Evolutionary conservation across 2,329 filamentous ascomycete species (phyloP).

Genomic region (Didymella segeticola): DNA sequence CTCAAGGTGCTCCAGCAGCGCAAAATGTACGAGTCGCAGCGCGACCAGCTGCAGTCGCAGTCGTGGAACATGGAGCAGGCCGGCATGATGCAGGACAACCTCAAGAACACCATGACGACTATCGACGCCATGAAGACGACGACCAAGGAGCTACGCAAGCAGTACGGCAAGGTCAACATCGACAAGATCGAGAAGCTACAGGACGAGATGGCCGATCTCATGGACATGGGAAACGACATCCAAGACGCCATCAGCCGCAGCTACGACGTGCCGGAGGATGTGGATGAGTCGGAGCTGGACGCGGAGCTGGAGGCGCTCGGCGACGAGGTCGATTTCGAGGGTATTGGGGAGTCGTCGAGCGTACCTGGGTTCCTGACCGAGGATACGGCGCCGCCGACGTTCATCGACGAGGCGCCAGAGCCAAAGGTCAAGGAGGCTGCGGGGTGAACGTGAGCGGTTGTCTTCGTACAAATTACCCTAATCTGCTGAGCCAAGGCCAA

Average conservation of each 20-base stretch:
- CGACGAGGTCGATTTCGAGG: conserved; percentile 90
- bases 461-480: no score
- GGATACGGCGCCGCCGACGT: conserved; percentile 79
- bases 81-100: conserved; percentile 97
- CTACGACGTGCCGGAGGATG: conserved; percentile 95
- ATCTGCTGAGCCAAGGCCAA: no score
- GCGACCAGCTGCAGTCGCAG: conserved; percentile 91
- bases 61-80: conserved; percentile 99
- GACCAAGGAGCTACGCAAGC: conserved; percentile 87
- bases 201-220: conserved; percentile 98
- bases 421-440: conserved; percentile 82
- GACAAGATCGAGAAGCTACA: conserved; percentile 98
- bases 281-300: conserved; percentile 95
- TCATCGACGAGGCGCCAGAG: conserved; percentile 89
- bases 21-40: conserved; percentile 92
- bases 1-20: conserved; percentile 92
- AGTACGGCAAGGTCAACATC: conserved; percentile 97
- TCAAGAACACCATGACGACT: conserved; percentile 98
- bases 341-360: conserved; percentile 64
- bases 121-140: conserved; percentile 98
- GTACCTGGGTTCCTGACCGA: conserved; percentile 89
- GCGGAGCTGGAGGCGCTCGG: conserved; percentile 94
- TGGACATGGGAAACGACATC: conserved; percentile 98
- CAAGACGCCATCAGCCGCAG: conserved; percentile 90
- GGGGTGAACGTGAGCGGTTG: conserved; percentile 44